Conservation (phyloP, 2,329 filamentous ascomycete genomes). For the Penicillium decumbens region DNA sequence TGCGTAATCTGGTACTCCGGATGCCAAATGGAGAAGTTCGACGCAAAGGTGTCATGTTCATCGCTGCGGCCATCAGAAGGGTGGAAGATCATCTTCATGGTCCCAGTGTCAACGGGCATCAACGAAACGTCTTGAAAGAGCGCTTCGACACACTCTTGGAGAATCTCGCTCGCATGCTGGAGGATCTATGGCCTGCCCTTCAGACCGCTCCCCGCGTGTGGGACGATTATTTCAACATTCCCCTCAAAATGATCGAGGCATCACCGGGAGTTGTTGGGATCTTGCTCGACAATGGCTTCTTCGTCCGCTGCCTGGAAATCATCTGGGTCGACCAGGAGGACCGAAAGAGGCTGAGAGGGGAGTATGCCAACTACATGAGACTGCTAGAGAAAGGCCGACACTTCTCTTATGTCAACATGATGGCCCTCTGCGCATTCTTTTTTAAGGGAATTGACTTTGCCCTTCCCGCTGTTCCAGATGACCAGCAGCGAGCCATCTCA, state of each 20-base stretch:
- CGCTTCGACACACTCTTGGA: conserved; percentile 30
- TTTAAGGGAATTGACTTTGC: conserved; percentile 39
- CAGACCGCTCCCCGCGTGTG: conserved; percentile 62
- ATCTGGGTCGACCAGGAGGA: conserved; percentile 56
- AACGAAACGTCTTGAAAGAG: conserved; percentile 24
- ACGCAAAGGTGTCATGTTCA: conserved; percentile 47
- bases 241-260: conserved; percentile 61
- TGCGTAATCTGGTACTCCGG: conserved; percentile 63
- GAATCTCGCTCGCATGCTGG: conserved; percentile 47
- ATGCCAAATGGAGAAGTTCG: conserved; percentile 57
- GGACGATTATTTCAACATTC: conserved; percentile 71
- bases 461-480: conserved; percentile 24
- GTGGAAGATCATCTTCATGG: conserved; percentile 45
- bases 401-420: conserved; percentile 42
- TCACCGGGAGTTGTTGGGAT: conserved; percentile 55
- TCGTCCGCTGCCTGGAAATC: conserved; percentile 56
- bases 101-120: conserved; percentile 22
- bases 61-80: conserved; percentile 51
- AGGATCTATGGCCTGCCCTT: conserved; percentile 58
- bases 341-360: conserved; percentile 48
- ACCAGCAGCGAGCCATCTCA: conserved; percentile 20
- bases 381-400: conserved; percentile 46
- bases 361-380: conserved; percentile 48
- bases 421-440: conserved; percentile 40
- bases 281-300: conserved; percentile 59